Base-by-base conservation (phyloP, 768 basidiomycete species). In the Roridomyces roridus region DNA sequence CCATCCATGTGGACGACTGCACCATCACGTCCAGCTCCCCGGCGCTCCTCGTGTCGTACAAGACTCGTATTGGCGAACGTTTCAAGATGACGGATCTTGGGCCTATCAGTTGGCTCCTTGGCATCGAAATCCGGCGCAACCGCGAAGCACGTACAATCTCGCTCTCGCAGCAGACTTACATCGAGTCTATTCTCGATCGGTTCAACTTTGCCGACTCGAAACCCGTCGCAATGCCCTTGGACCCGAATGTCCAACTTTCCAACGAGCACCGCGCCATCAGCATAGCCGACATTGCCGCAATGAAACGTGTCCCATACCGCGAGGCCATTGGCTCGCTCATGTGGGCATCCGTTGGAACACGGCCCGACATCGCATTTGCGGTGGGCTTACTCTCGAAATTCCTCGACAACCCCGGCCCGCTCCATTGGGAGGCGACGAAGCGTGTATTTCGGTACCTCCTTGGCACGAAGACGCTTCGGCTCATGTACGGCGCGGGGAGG, bases 371-470 rank as follows among this genome's bases (percentile, higher is more conserved):
- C 26, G 60, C 65, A 0, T 62, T 55, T 20, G 63, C 29, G 7
- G 29, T 31, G 6, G 29, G 29, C 29, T 6, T 31, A 31, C 29
- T 31, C 14, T 31, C 29, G 29, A 31, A 62, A 24, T 70, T 56
- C n/a, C 65, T 53, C 31, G 46, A 51, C 46, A 23, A 59, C 26
- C 51, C 57, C 49, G 60, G 52, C 67, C 67, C 48, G 63, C 63
- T 18, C 5, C 71, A 73, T 25, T 77, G 51, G 31, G 77, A 66
- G 12, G 68, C 74, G 2, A 62, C 65, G 1, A 74, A 64, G 37
- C 23, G 51, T 0, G 46, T 71, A 9, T 65, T 68, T 43, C 41
- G 59, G 1, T 71, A 71, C 35, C 53, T 70, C 0, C 55, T 56
- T 34, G 68, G 67, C 0, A 71, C 64, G 4, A 34, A 36, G 28